Evolutionary conservation across 225 moss, liverwort and hornwort genomes (phyloP), one percentile per base, ranked within the genome.

Genomic region (Marchantia paleacea): DNA sequence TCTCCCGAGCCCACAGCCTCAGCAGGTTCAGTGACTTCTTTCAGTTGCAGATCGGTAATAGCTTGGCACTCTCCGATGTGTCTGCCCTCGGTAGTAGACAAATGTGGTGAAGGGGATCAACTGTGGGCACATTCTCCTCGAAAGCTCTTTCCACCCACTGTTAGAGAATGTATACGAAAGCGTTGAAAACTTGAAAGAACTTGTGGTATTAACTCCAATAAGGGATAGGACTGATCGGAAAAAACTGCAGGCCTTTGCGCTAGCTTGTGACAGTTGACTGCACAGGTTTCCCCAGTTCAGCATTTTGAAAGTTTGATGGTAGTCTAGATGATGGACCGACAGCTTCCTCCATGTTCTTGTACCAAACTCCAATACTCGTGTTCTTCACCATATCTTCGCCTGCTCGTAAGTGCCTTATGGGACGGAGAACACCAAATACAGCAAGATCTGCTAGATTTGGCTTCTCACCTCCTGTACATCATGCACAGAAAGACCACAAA

Each of bases 401-500:
- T 60, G 92, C 88, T 62, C 86, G 88, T 79, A 99, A 77, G 80
- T 90, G 73, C 68, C 95, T 89, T 68, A 95, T 95, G 29, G 99
- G 95, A 82, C 91, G 88, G 75, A 99, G 90, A 72, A 95, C 95
- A 53, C 99, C 99, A 88, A 99, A 99, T 55, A 92, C 95, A 73
- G 95, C 94, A 75, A 95, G 87, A 84, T 95, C 95, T 88, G 99
- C 95, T 83, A 99, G 58, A 78, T 94, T 99, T 75, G 99, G 99
- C 81, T 94, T 91, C 24, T 89, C 85, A 48, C 95, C 99, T 65
- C 97, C 97, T 99, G 84, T 72, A 51, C 52, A 16, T 81, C 48
- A 58, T 10, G 62, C 70, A 73, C 68, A 19, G 3, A 72, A 72
- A 19, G 20, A 55, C 11, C 51, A 48, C 22, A 52, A 2, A 39